A percentile compares a stretch with the other conserved stretches of the same genome.
These are phyloP conservation scores for Cordyceps tenuipes DNA, from an alignment of 2,329 filamentous ascomycete genomes.

Conservation along the genomic window DNA sequence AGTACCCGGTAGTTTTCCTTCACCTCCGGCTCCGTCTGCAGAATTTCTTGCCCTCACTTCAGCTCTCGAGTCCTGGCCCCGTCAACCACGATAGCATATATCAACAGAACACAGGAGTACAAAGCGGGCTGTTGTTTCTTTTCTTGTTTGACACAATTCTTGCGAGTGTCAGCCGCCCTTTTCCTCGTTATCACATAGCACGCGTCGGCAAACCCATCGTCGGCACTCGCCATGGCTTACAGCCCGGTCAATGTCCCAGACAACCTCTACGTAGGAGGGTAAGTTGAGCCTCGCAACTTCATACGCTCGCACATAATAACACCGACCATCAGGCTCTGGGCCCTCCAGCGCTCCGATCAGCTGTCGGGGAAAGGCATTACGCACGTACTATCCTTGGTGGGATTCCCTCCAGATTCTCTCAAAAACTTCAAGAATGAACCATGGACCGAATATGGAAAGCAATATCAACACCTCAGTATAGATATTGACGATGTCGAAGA, in stretches of 20 bases:
- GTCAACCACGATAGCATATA: background rate
- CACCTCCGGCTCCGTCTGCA: constrained; percentile 4
- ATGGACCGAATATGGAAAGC: constrained; percentile 41
- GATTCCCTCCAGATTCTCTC: constrained; percentile 35
- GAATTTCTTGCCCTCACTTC: background rate
- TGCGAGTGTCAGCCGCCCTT: background rate
- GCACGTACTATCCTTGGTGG: constrained; percentile 79
- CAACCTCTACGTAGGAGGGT: constrained; percentile 12
- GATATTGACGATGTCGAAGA: constrained; percentile 89
- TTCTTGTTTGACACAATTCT: background rate
- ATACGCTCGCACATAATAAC: background rate
- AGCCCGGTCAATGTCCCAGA: constrained; percentile 10
- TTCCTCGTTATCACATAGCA: background rate
- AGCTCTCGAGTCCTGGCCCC: background rate
- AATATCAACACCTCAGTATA: constrained; percentile 66
- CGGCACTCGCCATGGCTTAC: constrained; percentile 1
- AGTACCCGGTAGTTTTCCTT: background rate
- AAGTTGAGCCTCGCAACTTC: background rate
- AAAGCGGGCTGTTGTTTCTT: too few species aligned
- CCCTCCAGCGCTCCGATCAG: constrained; percentile 61
- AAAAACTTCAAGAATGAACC: constrained; percentile 41
- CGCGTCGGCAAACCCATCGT: background rate
- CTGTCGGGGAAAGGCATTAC: constrained; percentile 71
- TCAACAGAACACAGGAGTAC: too few species aligned
- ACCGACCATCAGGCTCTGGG: constrained; percentile 57